phyloP scores from a whole-genome alignment of 495 filamentous ascomycete genomes.

The Aspergillus steynii region DNA sequence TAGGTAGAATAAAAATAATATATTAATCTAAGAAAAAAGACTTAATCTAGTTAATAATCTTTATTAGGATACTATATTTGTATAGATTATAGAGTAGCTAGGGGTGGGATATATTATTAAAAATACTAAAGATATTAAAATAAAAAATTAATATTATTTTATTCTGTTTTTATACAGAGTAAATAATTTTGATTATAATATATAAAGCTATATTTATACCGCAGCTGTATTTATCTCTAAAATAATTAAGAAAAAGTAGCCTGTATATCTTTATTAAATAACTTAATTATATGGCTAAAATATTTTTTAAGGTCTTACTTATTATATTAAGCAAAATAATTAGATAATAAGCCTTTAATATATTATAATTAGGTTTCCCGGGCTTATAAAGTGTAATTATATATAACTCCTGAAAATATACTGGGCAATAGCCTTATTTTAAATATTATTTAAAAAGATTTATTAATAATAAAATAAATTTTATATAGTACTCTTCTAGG shows the following conservation, averaged over 20 bases:
- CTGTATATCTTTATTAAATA: too few relatives aligned
- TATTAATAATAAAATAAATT: too few relatives aligned
- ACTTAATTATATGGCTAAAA: conserved; percentile 17
- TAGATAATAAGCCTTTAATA: conserved; percentile 23
- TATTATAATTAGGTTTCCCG: conserved; percentile 2
- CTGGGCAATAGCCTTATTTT: conserved; percentile 9
- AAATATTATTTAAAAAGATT: too few relatives aligned
- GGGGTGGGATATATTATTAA: conserved; percentile 28
- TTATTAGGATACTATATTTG: background rate
- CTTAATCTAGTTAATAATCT: too few relatives aligned
- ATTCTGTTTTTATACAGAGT: too few relatives aligned
- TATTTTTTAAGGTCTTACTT: too few relatives aligned
- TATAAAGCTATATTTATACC: conserved; percentile 23
- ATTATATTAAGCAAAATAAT: conserved; percentile 31
- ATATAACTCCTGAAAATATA: conserved; percentile 19
- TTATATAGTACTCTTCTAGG: too few relatives aligned
- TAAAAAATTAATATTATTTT: conserved; percentile 16
- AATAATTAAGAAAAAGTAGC: conserved; percentile 14
- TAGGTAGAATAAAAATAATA: too few relatives aligned
- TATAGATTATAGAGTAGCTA: conserved; percentile 26
- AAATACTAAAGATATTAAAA: conserved; percentile 29
- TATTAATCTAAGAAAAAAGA: too few relatives aligned
- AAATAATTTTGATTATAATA: conserved; percentile 4
- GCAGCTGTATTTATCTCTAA: conserved; percentile 17
- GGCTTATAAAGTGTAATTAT: conserved; percentile 21